Conservation (phyloP, 352 stramenopile genomes). For the Aphanomyces astaci region DNA sequence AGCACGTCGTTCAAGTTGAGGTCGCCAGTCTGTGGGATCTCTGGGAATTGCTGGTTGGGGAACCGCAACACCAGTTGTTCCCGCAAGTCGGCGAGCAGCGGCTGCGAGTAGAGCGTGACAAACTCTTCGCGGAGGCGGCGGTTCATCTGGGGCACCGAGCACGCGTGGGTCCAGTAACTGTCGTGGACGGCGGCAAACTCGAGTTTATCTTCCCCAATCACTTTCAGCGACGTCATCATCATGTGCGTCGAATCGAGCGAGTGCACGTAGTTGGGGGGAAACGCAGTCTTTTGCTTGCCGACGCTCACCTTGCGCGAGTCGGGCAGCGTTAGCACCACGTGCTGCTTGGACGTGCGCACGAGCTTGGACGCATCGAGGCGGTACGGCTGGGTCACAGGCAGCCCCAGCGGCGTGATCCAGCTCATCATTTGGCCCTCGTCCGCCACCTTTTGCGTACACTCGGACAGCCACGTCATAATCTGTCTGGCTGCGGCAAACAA, state of each 20-base stretch:
- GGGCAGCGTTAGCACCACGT: conserved; percentile 79
- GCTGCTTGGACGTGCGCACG: conserved; percentile 79
- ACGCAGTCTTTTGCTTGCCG: conserved; percentile 91
- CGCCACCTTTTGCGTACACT: conserved; percentile 64
- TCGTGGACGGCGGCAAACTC: conserved; percentile 98
- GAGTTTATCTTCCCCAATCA: conserved; percentile 85
- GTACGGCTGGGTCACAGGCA: conserved; percentile 99
- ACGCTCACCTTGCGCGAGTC: conserved; percentile 55
- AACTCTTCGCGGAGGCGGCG: conserved; percentile 85
- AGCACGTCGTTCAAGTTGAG: conserved; percentile 93
- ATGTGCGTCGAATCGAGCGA: conserved; percentile 99
- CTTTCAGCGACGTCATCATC: conserved; percentile 96
- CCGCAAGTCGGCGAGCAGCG: conserved; percentile 93
- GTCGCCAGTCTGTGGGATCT: conserved; percentile 87
- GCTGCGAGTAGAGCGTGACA: conserved; percentile 96
- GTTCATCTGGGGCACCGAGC: conserved; percentile 96
- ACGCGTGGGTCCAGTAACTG: conserved; percentile 98
- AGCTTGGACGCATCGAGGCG: conserved; percentile 70
- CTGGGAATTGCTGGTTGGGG: conserved; percentile 91
- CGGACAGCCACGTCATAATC: conserved; percentile 91
- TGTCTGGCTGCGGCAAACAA: conserved; percentile 92
- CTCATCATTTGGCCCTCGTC: conserved; percentile 90
- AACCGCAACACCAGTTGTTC: conserved; percentile 91
- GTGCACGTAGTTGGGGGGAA: conserved; percentile 99
- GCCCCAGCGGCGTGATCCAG: conserved; percentile 97